Evolutionary conservation across 2,329 filamentous ascomycete genomes (phyloP).

Genomic region (Xylaria sp.): DNA sequence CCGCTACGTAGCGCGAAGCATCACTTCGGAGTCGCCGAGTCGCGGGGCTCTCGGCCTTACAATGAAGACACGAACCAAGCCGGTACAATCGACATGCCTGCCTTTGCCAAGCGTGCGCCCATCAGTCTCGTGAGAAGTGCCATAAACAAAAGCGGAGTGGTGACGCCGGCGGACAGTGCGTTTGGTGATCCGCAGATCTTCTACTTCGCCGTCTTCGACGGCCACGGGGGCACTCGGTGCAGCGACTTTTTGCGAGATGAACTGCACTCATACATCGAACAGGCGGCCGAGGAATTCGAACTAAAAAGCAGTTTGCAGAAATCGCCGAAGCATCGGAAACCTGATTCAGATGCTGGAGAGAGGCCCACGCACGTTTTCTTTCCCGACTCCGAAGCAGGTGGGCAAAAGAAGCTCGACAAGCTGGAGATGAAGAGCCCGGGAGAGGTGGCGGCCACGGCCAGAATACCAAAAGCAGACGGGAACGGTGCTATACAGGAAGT

Average conservation of each 20-base stretch:
- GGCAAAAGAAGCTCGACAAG: constrained; percentile 43
- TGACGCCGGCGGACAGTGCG: constrained; percentile 72
- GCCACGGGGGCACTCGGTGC: constrained; percentile 89
- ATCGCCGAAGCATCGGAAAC: constrained; percentile 32
- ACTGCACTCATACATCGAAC: constrained; percentile 86
- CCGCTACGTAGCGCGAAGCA: constrained; percentile 92
- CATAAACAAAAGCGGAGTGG: constrained; percentile 58
- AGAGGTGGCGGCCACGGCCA: constrained; percentile 45
- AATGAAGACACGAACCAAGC: constrained; percentile 96
- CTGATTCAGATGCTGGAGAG: constrained; percentile 7
- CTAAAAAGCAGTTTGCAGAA: constrained; percentile 73
- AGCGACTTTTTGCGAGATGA: constrained; percentile 83
- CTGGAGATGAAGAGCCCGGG: constrained; percentile 55
- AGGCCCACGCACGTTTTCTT: constrained; percentile 17
- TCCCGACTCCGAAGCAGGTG: constrained; percentile 34
- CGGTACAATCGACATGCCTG: constrained; percentile 88
- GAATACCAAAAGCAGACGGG: constrained; percentile 39
- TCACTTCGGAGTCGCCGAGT: constrained; percentile 82
- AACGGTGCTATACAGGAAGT: constrained; percentile 40
- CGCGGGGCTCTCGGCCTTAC: constrained; percentile 80
- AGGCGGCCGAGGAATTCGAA: constrained; percentile 75
- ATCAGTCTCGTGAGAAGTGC: constrained; percentile 56
- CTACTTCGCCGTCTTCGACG: constrained; percentile 96
- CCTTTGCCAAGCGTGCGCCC: constrained; percentile 84
- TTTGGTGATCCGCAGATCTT: constrained; percentile 94